These are phyloP conservation scores for Xanthoceras sorbifolium DNA, from an alignment of 345 rosid species.

Conservation along the genomic window DNA sequence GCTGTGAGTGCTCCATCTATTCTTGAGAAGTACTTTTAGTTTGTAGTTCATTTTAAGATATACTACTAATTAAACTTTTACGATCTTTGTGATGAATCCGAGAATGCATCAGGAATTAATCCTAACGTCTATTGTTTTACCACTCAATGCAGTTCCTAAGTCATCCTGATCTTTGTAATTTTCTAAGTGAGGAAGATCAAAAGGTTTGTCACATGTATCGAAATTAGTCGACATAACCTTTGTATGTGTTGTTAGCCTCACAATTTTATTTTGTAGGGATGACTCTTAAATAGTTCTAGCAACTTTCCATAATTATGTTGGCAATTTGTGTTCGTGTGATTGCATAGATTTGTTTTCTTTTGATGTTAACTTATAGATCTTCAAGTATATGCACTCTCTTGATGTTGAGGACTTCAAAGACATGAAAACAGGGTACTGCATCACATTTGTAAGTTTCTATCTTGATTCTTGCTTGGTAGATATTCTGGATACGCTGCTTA, in stretches of 20 bases:
- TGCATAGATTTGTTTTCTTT: neutral
- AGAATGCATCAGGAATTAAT: slow-evolving; percentile 10
- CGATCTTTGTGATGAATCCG: slow-evolving; percentile 8
- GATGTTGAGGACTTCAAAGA: slow-evolving; percentile 49
- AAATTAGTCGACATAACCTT: neutral
- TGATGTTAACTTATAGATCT: slow-evolving; percentile 28
- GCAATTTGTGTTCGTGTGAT: neutral
- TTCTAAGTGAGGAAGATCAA: slow-evolving; percentile 42
- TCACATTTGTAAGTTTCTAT: slow-evolving; percentile 35
- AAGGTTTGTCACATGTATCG: slow-evolving; percentile 34
- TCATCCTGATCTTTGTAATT: slow-evolving; percentile 36
- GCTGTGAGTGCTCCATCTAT: slow-evolving; percentile 36
- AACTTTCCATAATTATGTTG: neutral
- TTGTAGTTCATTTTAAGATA: no score
- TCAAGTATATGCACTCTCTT: slow-evolving; percentile 36
- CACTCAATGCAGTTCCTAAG: slow-evolving; percentile 36
- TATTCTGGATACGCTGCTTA: no score
- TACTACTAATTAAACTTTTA: neutral
- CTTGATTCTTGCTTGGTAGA: neutral
- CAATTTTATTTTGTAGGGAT: no score
- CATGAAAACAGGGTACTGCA: slow-evolving; percentile 43
- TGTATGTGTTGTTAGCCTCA: neutral
- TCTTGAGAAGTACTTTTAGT: neutral
- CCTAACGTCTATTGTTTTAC: neutral
- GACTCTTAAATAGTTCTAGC: no score